Percentiles rank a stretch among this genome's conserved stretches.
phyloP scores from a whole-genome alignment of 202 grass and related monocot genomes.

The Schoenoplectus triqueter region DNA sequence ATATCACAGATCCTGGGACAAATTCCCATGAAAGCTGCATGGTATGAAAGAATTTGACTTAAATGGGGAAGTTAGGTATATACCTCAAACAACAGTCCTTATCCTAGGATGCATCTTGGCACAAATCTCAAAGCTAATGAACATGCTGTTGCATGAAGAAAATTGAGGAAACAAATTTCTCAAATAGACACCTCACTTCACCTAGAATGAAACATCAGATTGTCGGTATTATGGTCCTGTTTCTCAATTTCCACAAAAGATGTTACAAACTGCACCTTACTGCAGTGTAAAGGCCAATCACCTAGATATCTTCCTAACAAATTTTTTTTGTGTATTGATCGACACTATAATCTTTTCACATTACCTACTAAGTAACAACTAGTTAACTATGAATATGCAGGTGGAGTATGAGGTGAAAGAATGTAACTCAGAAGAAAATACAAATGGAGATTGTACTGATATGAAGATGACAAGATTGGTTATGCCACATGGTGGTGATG shows the following conservation, averaged over 20 bases:
- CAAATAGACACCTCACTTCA: not conserved
- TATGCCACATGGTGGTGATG: conserved; percentile 65
- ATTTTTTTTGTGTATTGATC: not conserved
- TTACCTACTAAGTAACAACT: not conserved
- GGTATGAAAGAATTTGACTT: conserved; percentile 44
- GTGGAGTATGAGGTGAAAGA: conserved; percentile 65
- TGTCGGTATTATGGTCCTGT: not conserved
- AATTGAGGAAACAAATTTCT: not conserved
- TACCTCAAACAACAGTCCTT: not conserved
- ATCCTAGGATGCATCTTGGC: not conserved
- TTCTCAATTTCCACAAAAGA: not conserved
- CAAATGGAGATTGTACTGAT: conserved; percentile 53
- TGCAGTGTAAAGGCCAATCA: not conserved
- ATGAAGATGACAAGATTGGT: conserved; percentile 41
- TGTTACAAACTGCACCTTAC: not conserved
- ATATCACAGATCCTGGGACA: conserved; percentile 47
- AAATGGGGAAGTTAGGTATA: not conserved
- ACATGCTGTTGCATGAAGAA: not conserved
- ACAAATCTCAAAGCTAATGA: not conserved
- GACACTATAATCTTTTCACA: not conserved
- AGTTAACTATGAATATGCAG: conserved; percentile 34
- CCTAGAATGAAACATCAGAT: not conserved
- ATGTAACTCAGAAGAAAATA: conserved; percentile 53
- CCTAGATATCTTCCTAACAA: not conserved
- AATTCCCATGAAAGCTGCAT: conserved; percentile 42